Base-by-base conservation (phyloP, 345 rosid genomes). In the Angophora floribunda region DNA sequence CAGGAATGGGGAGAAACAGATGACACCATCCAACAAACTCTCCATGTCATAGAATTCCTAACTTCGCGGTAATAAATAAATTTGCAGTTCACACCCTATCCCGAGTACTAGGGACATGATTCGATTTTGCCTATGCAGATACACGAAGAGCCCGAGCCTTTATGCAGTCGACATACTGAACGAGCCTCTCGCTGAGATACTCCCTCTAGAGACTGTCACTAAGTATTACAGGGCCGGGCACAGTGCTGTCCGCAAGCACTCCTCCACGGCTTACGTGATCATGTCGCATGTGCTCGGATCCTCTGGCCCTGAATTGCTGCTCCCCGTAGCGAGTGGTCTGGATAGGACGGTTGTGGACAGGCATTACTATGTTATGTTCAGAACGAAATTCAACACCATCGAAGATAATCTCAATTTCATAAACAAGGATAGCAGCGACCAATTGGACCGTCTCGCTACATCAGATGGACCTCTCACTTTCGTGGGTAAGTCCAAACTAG, bases 381-480 rank as follows among this genome's bases (percentile, higher is more conserved):
- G 55, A 2, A 59, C 63, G 79, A 19, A 7, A 2, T 93, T 93
- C 70, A 17, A 90, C 85, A 50, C 47, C 86, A 90, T 92, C 87
- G 93, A 94, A 15, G 90, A 91, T 75, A 95, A 94, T 90, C 92
- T 92, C 15, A 93, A 93, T 61, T 92, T 92, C 89, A 24, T 95
- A 61, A 0, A 87, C 86, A 86, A 80, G 9, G 85, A 91, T 51
- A 89, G 4, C 13, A 93, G 51, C 49, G 87, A 87, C 4, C 85
- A 92, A 41, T 70, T 94, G 93, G 93, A 87, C 70, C 5, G 85
- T 5, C 41, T 93, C 51, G 91, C 94, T 21, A 92, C 91, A 19
- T 70, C 93, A 30, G 90, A 93, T 87, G 95, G 96, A 14, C 96
- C 96, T 87, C 95, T 92, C 51, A 92, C 92, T 86, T 94, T 95